Percentiles rank a stretch among this genome's conserved stretches.
phyloP scores from a whole-genome alignment of 495 filamentous ascomycete species.

The Antarctomyces pellizariae region DNA sequence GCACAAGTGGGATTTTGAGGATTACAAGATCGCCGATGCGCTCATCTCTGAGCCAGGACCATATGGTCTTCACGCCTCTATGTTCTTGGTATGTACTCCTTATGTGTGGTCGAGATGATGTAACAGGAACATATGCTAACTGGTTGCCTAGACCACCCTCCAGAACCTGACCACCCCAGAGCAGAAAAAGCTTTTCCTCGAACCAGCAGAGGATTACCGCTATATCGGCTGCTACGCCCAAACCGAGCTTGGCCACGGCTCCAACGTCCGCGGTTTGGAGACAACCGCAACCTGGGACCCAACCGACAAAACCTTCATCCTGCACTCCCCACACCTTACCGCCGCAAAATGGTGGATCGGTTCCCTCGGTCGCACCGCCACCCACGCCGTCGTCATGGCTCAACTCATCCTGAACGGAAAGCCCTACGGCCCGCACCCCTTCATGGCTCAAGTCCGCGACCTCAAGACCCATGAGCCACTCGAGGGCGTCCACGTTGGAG shows the following conservation, averaged over 20 bases:
- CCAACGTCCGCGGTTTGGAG: constrained; percentile 49
- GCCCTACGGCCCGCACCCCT: constrained; percentile 46
- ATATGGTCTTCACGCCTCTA: constrained; percentile 40
- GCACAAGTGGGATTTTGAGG: constrained; percentile 39
- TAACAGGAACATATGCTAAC: constrained; percentile 4
- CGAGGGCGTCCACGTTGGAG: constrained; percentile 44
- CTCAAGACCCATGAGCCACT: constrained; percentile 45
- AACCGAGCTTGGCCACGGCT: constrained; percentile 53
- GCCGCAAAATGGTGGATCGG: constrained; percentile 67
- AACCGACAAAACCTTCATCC: constrained; percentile 40
- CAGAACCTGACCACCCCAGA: constrained; percentile 43
- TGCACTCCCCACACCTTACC: constrained; percentile 42
- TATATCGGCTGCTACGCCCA: constrained; percentile 58
- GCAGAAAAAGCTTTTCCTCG: constrained; percentile 43
- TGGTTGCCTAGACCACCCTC: constrained; percentile 29
- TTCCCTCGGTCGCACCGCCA: constrained; percentile 44
- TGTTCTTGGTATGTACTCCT: constrained; percentile 30
- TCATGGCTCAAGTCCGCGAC: constrained; percentile 51
- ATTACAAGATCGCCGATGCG: constrained; percentile 31
- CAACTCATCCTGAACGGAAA: constrained; percentile 39
- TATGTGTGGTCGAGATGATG: constrained; percentile 9
- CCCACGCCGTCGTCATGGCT: constrained; percentile 54
- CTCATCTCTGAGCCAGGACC: constrained; percentile 43
- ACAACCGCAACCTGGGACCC: constrained; percentile 50
- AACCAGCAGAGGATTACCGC: constrained; percentile 36